These are phyloP conservation scores for Apium graveolens DNA, from an alignment of 129 eudicot genomes.

Conservation along the genomic window DNA sequence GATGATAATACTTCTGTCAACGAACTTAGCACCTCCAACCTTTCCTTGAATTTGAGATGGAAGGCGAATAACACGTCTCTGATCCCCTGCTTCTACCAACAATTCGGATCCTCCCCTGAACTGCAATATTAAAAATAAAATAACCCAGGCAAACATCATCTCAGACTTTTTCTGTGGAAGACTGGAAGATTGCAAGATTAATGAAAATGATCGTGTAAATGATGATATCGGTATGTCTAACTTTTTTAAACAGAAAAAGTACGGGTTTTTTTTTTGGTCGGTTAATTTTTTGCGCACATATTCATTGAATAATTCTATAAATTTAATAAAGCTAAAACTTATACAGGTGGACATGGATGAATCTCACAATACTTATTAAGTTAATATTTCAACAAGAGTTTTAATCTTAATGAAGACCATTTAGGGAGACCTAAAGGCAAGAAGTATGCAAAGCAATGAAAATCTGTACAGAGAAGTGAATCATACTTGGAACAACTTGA, in stretches of 20 bases:
- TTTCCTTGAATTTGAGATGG: conserved; percentile 89
- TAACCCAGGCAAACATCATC: not conserved
- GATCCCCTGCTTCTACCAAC: conserved; percentile 96
- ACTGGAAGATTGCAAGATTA: not conserved
- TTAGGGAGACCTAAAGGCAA: not conserved
- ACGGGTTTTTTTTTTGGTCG: not conserved
- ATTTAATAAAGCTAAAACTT: not conserved
- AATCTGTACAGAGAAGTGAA: not conserved
- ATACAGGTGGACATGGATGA: not conserved
- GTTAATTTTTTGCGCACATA: not conserved
- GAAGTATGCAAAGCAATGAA: not conserved
- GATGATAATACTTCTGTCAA: conserved; percentile 63
- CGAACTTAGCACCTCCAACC: conserved; percentile 82
- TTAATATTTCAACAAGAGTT: not conserved
- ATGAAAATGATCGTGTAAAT: not conserved
- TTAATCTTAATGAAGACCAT: not conserved
- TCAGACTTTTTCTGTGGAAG: not conserved
- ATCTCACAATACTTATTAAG: not conserved
- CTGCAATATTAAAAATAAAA: conserved; percentile 34
- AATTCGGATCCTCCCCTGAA: conserved; percentile 87
- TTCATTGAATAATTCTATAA: not conserved
- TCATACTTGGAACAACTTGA: conserved; percentile 85
- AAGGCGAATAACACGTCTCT: conserved; percentile 65
- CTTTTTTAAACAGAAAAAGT: not conserved
- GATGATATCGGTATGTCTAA: not conserved